Evolutionary conservation across 345 rosid species (phyloP).

Genomic region (Clausena lansium): DNA sequence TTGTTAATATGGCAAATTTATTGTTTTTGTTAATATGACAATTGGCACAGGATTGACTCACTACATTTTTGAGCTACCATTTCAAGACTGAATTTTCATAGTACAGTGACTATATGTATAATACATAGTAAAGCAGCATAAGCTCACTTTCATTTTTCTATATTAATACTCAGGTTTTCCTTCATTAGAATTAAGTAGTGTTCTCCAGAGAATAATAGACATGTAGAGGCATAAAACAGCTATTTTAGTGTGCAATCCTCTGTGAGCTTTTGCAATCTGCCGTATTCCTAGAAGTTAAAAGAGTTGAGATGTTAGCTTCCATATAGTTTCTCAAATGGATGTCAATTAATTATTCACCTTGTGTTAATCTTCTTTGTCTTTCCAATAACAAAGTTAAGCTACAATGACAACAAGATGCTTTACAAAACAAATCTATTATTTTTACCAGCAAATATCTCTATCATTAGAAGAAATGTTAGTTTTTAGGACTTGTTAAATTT

Average conservation of each 20-base stretch:
- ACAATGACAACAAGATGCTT: neutral
- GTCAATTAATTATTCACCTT: neutral
- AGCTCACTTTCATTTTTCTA: neutral
- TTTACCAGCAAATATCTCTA: neutral
- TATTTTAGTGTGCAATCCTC: neutral
- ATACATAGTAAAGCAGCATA: neutral
- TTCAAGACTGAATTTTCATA: neutral
- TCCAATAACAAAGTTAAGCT: neutral
- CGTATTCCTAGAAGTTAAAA: neutral
- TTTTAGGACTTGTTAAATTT: neutral
- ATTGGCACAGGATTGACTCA: too few species aligned
- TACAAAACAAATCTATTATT: neutral
- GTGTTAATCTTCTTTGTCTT: neutral
- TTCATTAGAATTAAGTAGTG: neutral
- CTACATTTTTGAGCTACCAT: neutral
- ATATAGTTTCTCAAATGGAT: neutral
- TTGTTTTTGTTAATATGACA: too few species aligned
- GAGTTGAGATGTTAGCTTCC: neutral
- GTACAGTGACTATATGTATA: neutral
- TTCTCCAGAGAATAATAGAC: neutral
- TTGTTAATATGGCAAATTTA: too few species aligned
- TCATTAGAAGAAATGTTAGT: neutral
- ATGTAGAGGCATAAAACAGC: neutral
- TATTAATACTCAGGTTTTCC: neutral
- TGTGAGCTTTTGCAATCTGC: neutral